Evolutionary conservation across 805 yeast species (phyloP).

Genomic region (Zygosaccharomyces gambellarensis): DNA sequence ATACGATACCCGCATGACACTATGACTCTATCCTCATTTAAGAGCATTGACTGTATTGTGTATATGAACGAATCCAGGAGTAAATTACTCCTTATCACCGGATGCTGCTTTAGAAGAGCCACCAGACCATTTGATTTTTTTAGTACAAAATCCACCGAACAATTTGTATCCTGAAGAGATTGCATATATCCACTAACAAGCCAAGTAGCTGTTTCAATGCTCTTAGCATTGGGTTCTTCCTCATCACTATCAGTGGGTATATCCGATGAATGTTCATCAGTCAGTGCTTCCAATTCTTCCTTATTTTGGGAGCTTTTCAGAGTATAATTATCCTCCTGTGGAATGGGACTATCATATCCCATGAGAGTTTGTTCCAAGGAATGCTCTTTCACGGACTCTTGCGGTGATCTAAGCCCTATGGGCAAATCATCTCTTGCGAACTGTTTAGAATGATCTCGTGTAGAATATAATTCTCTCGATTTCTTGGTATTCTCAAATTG

Average conservation of each 20-base stretch:
- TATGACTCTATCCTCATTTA: constrained; percentile 54
- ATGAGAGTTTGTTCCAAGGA: constrained; percentile 3
- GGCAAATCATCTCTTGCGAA: neutral
- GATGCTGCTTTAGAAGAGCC: constrained; percentile 48
- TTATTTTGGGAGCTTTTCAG: constrained; percentile 1
- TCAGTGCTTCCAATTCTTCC: neutral
- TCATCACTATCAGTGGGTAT: constrained; percentile 3
- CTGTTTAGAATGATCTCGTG: constrained; percentile 2
- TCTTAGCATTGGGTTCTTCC: constrained; percentile 8
- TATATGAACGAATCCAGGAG: constrained; percentile 52
- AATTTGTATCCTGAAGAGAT: constrained; percentile 29
- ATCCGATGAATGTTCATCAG: constrained; percentile 5
- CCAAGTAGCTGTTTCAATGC: constrained; percentile 35
- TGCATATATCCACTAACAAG: constrained; percentile 34
- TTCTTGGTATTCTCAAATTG: constrained; percentile 22
- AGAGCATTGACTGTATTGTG: constrained; percentile 55
- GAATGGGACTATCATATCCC: constrained; percentile 2
- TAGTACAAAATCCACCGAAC: constrained; percentile 32
- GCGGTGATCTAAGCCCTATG: neutral
- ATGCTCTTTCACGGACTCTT: constrained; percentile 3
- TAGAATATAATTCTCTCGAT: constrained; percentile 2
- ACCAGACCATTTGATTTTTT: constrained; percentile 64
- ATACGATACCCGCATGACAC: constrained; percentile 74
- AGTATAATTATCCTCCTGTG: constrained; percentile 1
- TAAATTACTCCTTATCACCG: constrained; percentile 60